Percentiles rank a stretch among this genome's conserved stretches.
Conservation (phyloP, 129 eudicot species). For the carrot (Daucus carota) region DH1_v3.0 NC_030388.2:7579501-7580000, state of each 20-base stretch:
- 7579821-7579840: background rate
- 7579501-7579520: background rate
- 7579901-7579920: background rate
- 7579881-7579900: background rate
- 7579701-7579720: background rate
- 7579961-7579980: background rate
- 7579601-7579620: background rate
- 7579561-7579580: background rate
- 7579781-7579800: background rate
- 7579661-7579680: constrained; percentile 1
- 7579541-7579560: constrained; percentile 6
- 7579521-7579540: background rate
- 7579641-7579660: constrained; percentile 37
- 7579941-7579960: background rate
- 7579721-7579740: background rate
- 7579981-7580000: background rate
- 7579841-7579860: background rate
- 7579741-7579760: background rate
- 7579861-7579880: background rate
- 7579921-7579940: background rate
- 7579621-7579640: constrained; percentile 21
- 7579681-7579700: background rate
- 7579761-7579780: background rate
- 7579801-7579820: background rate
- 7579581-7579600: background rate